Conservation (phyloP, 148 eudicot species). For the Rhododendron griersonianum region DNA sequence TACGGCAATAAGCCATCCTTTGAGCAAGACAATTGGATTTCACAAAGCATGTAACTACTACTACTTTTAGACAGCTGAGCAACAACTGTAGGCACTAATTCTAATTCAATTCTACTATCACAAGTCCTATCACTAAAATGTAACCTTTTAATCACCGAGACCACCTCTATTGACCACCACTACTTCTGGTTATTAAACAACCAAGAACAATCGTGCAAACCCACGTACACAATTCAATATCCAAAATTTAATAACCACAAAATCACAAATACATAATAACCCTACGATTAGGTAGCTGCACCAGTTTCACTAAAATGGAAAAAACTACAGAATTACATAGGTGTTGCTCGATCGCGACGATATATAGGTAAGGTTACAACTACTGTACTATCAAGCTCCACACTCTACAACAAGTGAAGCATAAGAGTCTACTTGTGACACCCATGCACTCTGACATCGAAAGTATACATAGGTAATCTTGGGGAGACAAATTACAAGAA, state of each 20-base stretch:
- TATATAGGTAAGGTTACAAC: background rate
- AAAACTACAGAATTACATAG: background rate
- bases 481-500: background rate
- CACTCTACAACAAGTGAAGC: background rate
- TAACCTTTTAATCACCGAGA: background rate
- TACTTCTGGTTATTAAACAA: background rate
- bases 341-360: background rate
- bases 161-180: background rate
- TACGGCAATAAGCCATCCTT: background rate
- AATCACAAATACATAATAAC: background rate
- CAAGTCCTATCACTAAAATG: background rate
- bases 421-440: background rate
- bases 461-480: background rate
- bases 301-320: background rate
- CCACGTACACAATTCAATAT: background rate
- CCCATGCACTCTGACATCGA: background rate
- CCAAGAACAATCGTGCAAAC: background rate
- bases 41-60: background rate
- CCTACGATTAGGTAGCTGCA: background rate
- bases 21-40: background rate
- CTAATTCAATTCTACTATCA: background rate
- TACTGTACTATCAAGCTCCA: background rate
- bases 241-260: background rate
- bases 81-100: background rate
- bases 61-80: background rate